A percentile compares a stretch with the other conserved stretches of the same genome.
Evolutionary conservation across 352 stramenopile species (phyloP).

Genomic region (Globisporangium camurandrum): DNA sequence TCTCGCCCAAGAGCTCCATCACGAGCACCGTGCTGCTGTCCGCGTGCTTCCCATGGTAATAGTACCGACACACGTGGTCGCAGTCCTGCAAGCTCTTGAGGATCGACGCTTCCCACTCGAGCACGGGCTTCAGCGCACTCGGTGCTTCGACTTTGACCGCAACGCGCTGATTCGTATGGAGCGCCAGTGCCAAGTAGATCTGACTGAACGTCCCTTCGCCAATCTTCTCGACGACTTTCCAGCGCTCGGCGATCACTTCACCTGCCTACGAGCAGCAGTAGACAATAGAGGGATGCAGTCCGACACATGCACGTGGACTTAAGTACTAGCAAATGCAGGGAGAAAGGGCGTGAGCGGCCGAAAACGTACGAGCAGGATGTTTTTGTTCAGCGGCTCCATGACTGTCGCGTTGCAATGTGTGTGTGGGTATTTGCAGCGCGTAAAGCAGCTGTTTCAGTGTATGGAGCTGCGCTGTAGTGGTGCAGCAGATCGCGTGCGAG

Average conservation of each 20-base stretch:
- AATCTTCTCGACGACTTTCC: constrained; percentile 86
- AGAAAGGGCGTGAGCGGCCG: too few species aligned
- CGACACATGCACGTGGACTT: not conserved
- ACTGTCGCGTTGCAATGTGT: not conserved
- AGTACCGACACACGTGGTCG: constrained; percentile 77
- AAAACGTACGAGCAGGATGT: constrained; percentile 63
- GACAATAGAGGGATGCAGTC: not conserved
- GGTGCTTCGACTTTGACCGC: constrained; percentile 83
- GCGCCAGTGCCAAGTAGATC: constrained; percentile 81
- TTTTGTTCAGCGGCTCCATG: constrained; percentile 73
- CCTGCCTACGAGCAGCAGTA: constrained; percentile 31
- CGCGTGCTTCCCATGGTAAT: constrained; percentile 79
- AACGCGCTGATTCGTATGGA: constrained; percentile 67
- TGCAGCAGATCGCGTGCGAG: too few species aligned
- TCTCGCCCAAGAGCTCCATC: constrained; percentile 84
- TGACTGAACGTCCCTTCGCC: constrained; percentile 86
- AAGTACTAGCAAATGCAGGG: not conserved
- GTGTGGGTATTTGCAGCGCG: not conserved
- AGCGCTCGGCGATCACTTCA: constrained; percentile 75
- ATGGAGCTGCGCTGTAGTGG: too few species aligned
- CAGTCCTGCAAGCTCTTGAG: constrained; percentile 82
- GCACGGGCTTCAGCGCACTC: constrained; percentile 79
- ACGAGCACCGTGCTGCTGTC: constrained; percentile 84
- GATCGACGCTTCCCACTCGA: constrained; percentile 86
- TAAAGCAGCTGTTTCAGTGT: not conserved